These are phyloP conservation scores for Chlamydomonas asymmetrica DNA, from an alignment of 139 green algal species.

Conservation along the genomic window DNA sequence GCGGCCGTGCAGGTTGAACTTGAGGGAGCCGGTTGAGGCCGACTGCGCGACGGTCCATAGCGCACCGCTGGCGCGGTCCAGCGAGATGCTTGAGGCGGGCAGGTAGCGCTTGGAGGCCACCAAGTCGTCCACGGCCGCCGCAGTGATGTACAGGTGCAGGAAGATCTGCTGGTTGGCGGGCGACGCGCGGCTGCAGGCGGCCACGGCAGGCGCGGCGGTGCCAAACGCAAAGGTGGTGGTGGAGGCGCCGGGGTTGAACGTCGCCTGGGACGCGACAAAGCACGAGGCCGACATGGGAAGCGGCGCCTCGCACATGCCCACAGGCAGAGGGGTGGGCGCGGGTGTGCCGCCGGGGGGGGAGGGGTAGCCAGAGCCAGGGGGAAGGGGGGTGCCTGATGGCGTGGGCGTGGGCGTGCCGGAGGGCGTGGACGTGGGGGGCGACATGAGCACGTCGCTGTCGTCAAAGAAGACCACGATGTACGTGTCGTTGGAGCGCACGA, in stretches of 20 bases:
- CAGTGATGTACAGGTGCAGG: constrained; percentile 4
- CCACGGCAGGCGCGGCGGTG: background rate
- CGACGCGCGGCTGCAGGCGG: background rate
- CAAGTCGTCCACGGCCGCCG: constrained; percentile 13
- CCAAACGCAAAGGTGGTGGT: constrained; percentile 3
- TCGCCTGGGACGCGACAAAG: background rate
- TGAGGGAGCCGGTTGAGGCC: background rate
- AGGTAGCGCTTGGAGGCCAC: background rate
- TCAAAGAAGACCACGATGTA: constrained; percentile 35
- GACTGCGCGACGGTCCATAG: constrained; percentile 2
- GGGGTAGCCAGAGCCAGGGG: too few species aligned
- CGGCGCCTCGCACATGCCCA: constrained; percentile 4
- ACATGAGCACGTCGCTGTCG: constrained; percentile 17
- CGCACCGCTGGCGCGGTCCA: constrained; percentile 16
- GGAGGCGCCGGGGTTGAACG: constrained; percentile 14
- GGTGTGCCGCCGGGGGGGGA: background rate
- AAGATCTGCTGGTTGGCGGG: background rate
- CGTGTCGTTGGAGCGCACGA: constrained; percentile 6
- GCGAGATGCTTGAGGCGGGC: background rate
- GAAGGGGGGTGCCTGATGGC: too few species aligned
- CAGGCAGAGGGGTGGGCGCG: too few species aligned
- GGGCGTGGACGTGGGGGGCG: background rate
- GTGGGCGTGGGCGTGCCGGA: too few species aligned
- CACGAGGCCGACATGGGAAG: constrained; percentile 17
- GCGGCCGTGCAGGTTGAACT: constrained; percentile 19